Evolutionary conservation across 768 basidiomycete genomes (phyloP), one percentile per base, ranked within the genome.

Genomic region (Rickenella mellea): DNA sequence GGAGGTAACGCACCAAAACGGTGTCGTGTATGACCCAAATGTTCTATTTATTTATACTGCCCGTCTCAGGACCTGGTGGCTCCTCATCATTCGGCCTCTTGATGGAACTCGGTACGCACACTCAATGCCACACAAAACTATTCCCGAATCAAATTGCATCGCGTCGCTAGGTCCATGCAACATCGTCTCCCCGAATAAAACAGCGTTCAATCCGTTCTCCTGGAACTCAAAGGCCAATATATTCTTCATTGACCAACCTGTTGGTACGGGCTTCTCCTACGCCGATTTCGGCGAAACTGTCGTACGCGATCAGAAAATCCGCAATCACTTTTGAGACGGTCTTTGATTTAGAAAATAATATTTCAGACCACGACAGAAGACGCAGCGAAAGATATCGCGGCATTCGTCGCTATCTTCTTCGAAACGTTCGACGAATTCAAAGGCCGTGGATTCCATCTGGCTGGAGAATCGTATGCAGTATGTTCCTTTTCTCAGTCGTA

Each of bases 341-440:
- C n/a, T n/a, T n/a, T n/a, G n/a, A n/a, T n/a, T n/a, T n/a, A n/a
- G n/a, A n/a, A n/a, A n/a, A n/a, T n/a, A n/a, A n/a, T n/a, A n/a
- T n/a, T n/a, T n/a, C n/a, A 80, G 78, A 66, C 70, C 37, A 81
- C 73, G 2, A 76, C 80, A 0, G 74, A 80, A 52, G 76, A 81
- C 33, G 82, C 79, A 3, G 79, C 80, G 0, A 67, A 71, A 40
- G 82, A 86, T 49, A 74, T 86, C 4, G 80, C 81, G 0, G 73
- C 76, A 0, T 86, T 86, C 49, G 66, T 85, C 0, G 63, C 72
- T 3, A 74, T 86, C 41, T 85, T 85, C 60, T 85, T 85, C 37
- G 80, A 85, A 50, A 69, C 78, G 44, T 88, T 88, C 54, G 67
- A 59, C 42, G 65, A 79, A 50, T 84, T 85, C 65, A 76, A 81